These are phyloP conservation scores for Fusarium acutatum DNA, from an alignment of 2,329 filamentous ascomycete genomes.

Conservation along the genomic window DNA sequence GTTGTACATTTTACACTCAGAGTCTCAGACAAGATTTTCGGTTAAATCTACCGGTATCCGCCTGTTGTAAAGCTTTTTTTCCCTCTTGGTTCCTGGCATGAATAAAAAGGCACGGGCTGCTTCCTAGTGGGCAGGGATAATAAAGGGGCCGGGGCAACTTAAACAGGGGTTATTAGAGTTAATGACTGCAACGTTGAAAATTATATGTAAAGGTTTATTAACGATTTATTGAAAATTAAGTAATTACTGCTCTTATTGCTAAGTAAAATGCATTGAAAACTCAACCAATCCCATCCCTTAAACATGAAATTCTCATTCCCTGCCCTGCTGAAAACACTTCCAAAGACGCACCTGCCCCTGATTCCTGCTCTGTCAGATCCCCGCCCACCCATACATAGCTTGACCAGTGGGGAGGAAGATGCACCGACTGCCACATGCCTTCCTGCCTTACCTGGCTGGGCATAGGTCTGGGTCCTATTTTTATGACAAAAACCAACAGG, in stretches of 20 bases:
- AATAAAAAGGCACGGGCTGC: conserved; percentile 10
- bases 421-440: conserved; percentile 26
- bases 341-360: conserved; percentile 17
- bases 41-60: neutral
- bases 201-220: neutral
- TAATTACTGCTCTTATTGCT: neutral
- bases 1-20: neutral
- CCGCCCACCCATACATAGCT: neutral
- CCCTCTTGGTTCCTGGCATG: conserved; percentile 10
- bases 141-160: conserved; percentile 22
- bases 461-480: conserved; percentile 18
- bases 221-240: neutral
- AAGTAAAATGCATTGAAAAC: neutral
- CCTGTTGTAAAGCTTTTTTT: conserved; percentile 13
- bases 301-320: neutral
- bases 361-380: conserved; percentile 17
- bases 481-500: conserved; percentile 4
- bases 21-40: neutral
- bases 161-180: conserved; percentile 19
- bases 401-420: conserved; percentile 3
- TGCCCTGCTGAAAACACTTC: conserved; percentile 1
- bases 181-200: neutral
- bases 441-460: conserved; percentile 27
- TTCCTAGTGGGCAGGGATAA: conserved; percentile 20
- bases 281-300: neutral